Evolutionary conservation across 2,329 filamentous ascomycete genomes (phyloP).

Genomic region (Coniochaeta pulveracea): DNA sequence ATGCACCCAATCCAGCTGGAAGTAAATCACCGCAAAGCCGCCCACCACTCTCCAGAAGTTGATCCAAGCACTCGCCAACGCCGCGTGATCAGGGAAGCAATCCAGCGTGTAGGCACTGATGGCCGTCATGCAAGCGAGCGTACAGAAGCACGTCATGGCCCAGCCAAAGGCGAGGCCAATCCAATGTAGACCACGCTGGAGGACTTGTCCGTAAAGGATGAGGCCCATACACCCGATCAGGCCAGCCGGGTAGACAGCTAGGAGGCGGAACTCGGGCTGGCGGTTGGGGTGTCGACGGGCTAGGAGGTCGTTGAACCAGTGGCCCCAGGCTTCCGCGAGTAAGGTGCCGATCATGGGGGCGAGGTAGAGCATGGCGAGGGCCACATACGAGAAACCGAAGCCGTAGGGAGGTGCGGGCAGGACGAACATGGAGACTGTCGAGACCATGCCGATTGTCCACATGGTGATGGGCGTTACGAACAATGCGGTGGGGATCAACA

Average conservation of each 20-base stretch:
- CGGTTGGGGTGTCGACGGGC: slow-evolving; percentile 22
- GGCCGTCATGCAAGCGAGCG: slow-evolving; percentile 34
- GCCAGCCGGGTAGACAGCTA: slow-evolving; percentile 25
- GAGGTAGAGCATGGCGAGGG: slow-evolving; percentile 32
- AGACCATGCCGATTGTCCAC: slow-evolving; percentile 29
- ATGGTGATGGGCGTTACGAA: slow-evolving; percentile 15
- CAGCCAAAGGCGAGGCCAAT: slow-evolving; percentile 30
- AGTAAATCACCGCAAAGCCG: slow-evolving; percentile 36
- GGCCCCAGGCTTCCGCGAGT: slow-evolving; percentile 31
- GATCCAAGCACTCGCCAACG: slow-evolving; percentile 33
- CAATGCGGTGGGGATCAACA: slow-evolving; percentile 7
- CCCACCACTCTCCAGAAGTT: slow-evolving; percentile 24
- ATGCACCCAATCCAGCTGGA: slow-evolving; percentile 31
- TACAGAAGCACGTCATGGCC: slow-evolving; percentile 30
- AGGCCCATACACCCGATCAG: slow-evolving; percentile 28
- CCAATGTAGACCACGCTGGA: slow-evolving; percentile 28
- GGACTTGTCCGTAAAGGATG: slow-evolving; percentile 29
- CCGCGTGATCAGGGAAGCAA: slow-evolving; percentile 34
- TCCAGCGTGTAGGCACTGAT: slow-evolving; percentile 36
- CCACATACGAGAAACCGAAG: slow-evolving; percentile 23
- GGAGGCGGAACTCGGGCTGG: slow-evolving; percentile 31
- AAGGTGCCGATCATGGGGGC: slow-evolving; percentile 30
- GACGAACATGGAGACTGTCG: slow-evolving; percentile 28
- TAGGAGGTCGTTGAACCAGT: slow-evolving; percentile 33
- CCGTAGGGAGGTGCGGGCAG: slow-evolving; percentile 23